These are phyloP conservation scores for Eleusine coracana DNA, from an alignment of 176 grass and related monocot genomes.

Conservation along the genomic window DNA sequence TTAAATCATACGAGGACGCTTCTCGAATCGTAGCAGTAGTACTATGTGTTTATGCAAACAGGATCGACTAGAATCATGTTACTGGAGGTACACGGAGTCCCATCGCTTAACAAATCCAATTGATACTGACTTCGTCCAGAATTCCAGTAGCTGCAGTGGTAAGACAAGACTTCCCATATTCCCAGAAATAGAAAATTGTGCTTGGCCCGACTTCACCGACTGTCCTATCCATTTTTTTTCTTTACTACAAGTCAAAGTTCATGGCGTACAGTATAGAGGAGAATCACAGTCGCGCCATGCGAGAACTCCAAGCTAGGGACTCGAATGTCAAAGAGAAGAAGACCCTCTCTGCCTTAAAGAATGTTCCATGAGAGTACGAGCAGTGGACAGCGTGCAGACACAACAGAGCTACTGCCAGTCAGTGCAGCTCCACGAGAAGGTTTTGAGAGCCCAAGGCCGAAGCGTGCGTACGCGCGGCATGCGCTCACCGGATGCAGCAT, in stretches of 20 bases:
- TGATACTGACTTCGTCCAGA: no score
- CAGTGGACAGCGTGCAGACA: not conserved
- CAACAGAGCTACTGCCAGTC: not conserved
- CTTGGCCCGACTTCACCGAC: not conserved
- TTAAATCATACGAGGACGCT: slow-evolving; percentile 11
- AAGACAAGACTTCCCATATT: not conserved
- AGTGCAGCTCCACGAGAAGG: not conserved
- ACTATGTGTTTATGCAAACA: not conserved
- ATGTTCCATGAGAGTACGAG: slow-evolving; percentile 16
- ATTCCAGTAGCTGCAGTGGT: not conserved
- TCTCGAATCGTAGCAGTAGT: not conserved
- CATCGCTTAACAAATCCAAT: not conserved
- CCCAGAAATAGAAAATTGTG: not conserved
- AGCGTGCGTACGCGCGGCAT: not conserved
- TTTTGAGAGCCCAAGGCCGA: slow-evolving; percentile 19
- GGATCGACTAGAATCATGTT: not conserved
- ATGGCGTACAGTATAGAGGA: not conserved
- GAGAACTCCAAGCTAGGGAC: not conserved
- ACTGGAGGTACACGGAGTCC: not conserved
- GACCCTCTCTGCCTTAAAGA: not conserved
- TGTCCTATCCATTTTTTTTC: not conserved
- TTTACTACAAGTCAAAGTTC: not conserved
- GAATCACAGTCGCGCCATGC: slow-evolving; percentile 18
- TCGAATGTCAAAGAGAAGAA: slow-evolving; percentile 29
- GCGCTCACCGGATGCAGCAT: not conserved